Conservation (phyloP, 176 grass and related monocot species). For the Carex myosuroides region DNA sequence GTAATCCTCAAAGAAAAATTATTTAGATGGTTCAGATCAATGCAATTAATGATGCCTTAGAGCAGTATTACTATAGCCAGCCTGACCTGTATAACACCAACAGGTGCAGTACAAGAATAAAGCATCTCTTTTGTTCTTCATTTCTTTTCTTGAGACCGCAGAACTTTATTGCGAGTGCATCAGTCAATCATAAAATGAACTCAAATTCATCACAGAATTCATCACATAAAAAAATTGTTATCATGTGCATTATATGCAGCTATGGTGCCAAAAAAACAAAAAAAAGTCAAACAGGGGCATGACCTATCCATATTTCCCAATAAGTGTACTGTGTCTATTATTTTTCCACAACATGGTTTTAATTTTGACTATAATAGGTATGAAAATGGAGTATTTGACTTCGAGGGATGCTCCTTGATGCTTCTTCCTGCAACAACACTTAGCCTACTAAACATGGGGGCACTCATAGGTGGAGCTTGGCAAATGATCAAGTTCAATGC, state of each 20-base stretch:
- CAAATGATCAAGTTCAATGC: constrained; percentile 9
- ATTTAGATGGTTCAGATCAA: background rate
- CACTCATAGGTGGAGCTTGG: constrained; percentile 26
- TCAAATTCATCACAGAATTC: too few relatives aligned
- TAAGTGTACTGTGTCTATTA: background rate
- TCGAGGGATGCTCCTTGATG: constrained; percentile 32
- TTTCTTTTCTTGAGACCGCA: too few relatives aligned
- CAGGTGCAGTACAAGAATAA: background rate
- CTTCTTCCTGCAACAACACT: constrained; percentile 60
- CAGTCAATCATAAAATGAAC: too few relatives aligned
- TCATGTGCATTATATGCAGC: background rate
- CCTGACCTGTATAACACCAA: background rate
- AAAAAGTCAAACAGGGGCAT: background rate
- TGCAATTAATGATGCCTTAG: background rate
- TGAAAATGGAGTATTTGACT: constrained; percentile 41
- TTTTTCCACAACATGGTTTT: background rate
- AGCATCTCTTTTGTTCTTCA: background rate
- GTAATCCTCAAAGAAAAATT: background rate
- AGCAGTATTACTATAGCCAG: background rate
- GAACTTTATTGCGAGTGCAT: too few relatives aligned
- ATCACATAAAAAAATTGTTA: too few relatives aligned
- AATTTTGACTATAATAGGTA: constrained; percentile 16
- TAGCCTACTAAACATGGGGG: constrained; percentile 32
- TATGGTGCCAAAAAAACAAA: background rate
- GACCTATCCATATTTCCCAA: background rate